Conservation (phyloP, 2,329 filamentous ascomycete species). For the Didymella sp. region DNA sequence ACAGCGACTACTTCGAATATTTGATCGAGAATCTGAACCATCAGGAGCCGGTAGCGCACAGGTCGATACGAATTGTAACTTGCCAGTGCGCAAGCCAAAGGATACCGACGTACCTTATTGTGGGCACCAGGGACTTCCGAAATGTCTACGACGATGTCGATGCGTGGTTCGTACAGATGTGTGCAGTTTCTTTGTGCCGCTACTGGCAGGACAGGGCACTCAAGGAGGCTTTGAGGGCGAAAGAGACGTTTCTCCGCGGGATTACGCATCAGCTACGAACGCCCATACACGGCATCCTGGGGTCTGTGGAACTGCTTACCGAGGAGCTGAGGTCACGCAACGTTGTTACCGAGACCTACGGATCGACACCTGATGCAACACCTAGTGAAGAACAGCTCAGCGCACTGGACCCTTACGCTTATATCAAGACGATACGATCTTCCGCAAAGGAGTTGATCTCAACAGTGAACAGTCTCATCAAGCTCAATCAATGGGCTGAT, state of each 20-base stretch:
- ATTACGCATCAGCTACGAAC: slow-evolving; percentile 59
- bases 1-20: slow-evolving; percentile 50
- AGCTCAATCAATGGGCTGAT: slow-evolving; percentile 51
- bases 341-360: slow-evolving; percentile 15
- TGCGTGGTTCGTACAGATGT: slow-evolving; percentile 55
- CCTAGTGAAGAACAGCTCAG: slow-evolving; percentile 24
- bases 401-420: slow-evolving; percentile 29
- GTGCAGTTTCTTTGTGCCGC: slow-evolving; percentile 50
- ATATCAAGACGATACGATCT: slow-evolving; percentile 49
- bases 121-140: slow-evolving; percentile 53
- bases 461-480: slow-evolving; percentile 57
- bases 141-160: slow-evolving; percentile 58
- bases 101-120: slow-evolving; percentile 46
- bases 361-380: slow-evolving; percentile 21
- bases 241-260: slow-evolving; percentile 55
- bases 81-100: slow-evolving; percentile 47
- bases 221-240: slow-evolving; percentile 53
- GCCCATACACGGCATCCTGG: slow-evolving; percentile 58
- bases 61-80: slow-evolving; percentile 50
- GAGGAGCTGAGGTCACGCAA: slow-evolving; percentile 50
- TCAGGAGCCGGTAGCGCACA: slow-evolving; percentile 29
- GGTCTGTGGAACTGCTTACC: slow-evolving; percentile 51
- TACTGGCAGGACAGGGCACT: slow-evolving; percentile 51
- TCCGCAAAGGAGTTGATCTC: slow-evolving; percentile 55
- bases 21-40: slow-evolving; percentile 51